These are phyloP conservation scores for Termitomyces sp. DNA, from an alignment of 768 basidiomycete genomes.

Conservation along the genomic window DNA sequence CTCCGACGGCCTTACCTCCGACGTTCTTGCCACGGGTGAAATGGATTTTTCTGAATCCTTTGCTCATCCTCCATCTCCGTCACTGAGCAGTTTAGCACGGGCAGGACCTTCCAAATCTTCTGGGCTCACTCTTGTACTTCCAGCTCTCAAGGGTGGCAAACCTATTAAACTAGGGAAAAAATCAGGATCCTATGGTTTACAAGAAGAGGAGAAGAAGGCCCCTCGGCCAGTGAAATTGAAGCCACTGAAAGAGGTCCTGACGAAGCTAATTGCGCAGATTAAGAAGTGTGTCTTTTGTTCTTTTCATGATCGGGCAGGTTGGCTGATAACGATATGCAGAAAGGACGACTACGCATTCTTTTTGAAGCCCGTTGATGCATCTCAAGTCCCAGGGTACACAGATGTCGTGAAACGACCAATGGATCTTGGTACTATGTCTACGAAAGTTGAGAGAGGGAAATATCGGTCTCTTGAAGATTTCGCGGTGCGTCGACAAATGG, in stretches of 20 bases:
- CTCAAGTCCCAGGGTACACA: constrained; percentile 55
- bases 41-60: constrained; percentile 20
- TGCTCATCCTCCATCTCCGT: constrained; percentile 10
- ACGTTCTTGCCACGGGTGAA: constrained; percentile 12
- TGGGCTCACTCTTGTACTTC: constrained; percentile 62
- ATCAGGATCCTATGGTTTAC: constrained; percentile 23
- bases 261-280: constrained; percentile 61
- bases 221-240: constrained; percentile 68
- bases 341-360: constrained; percentile 89
- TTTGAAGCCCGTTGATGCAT: constrained; percentile 57
- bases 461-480: constrained; percentile 83
- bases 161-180: constrained; percentile 50
- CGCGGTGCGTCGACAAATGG: constrained; percentile 42
- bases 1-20: constrained; percentile 11
- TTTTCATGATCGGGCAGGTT: background rate
- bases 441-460: constrained; percentile 69
- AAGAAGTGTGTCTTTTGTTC: constrained; percentile 53
- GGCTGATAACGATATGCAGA: constrained; percentile 31
- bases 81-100: constrained; percentile 12
- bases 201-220: constrained; percentile 35
- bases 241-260: constrained; percentile 71
- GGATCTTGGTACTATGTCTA: constrained; percentile 86
- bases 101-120: constrained; percentile 29
- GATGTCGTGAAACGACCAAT: constrained; percentile 81
- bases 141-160: constrained; percentile 59